Evolutionary conservation across 78 protist genomes (phyloP).

Genomic region (Anaeramoeba flamelloides): DNA sequence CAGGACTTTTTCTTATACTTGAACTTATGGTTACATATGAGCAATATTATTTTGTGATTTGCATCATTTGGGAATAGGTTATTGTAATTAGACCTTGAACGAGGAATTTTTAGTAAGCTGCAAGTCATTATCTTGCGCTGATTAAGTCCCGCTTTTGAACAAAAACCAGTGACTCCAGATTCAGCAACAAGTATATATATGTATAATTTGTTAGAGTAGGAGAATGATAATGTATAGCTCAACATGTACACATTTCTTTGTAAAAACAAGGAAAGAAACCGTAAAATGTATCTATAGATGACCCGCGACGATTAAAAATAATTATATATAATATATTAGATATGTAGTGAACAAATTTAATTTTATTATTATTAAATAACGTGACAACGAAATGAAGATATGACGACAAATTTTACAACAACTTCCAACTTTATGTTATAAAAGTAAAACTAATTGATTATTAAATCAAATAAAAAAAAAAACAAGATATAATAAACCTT

Average conservation of each 20-base stretch:
- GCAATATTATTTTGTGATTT: too few relatives aligned
- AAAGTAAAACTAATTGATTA: too few relatives aligned
- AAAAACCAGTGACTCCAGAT: slow-evolving; percentile 81
- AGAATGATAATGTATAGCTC: background rate
- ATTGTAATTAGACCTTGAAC: too few relatives aligned
- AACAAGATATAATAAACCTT: slow-evolving; percentile 27
- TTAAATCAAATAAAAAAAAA: too few relatives aligned
- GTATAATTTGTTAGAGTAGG: slow-evolving; percentile 55
- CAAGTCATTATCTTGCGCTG: too few relatives aligned
- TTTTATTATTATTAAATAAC: background rate
- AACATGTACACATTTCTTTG: slow-evolving; percentile 39
- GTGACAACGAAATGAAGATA: background rate
- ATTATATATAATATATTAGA: background rate
- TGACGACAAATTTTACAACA: background rate
- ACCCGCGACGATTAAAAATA: slow-evolving; percentile 29
- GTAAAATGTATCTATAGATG: slow-evolving; percentile 67
- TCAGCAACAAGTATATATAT: too few relatives aligned
- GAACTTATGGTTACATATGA: too few relatives aligned
- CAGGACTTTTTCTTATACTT: too few relatives aligned
- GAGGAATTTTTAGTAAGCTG: too few relatives aligned
- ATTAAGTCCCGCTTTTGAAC: slow-evolving; percentile 72
- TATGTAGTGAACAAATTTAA: background rate
- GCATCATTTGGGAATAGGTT: too few relatives aligned
- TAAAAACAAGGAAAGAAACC: slow-evolving; percentile 62
- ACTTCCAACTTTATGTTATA: background rate